Evolutionary conservation across 495 filamentous ascomycete species (phyloP), one percentile per base, ranked within the genome.

Genomic region (Parathielavia appendiculata): DNA sequence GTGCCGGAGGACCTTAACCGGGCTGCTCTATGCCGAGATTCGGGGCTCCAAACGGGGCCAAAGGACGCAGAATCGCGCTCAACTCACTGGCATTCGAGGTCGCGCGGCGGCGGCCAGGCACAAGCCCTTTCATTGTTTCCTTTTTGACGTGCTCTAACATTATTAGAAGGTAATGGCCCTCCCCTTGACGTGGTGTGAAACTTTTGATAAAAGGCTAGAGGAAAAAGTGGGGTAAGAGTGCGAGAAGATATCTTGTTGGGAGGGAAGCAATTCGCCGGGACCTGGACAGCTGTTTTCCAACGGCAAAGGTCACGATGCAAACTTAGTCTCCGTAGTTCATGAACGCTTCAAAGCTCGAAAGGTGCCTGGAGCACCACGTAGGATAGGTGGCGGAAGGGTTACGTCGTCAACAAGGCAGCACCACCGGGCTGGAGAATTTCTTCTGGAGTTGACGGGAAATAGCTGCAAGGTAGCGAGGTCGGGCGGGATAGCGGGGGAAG

Each of bases 11-110:
- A 65, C 50, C 58, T 62, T 60, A 32, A 62, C 62, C 36, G 62
- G 56, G 17, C 56, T 57, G 45, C 63, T 57, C 52, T 60, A 52
- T 61, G n/a, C 58, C 14, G 55, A 23, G 38, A 20, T 16, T 44
- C 19, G 22, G 20, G 54, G 61, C 64, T 65, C 56, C 64, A 66
- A 66, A 64, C 35, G 46, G 39, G 52, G 20, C 56, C 57, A 4
- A 44, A 51, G 32, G 34, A 22, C 56, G 38, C 38, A 40, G 51
- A 35, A 49, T 30, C 59, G 50, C 54, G 45, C 35, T 43, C 55
- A 40, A 70, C 71, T 67, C 66, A 73, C 71, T 73, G 52, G 71
- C 63, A 69, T 62, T 73, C 17, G 71, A 73, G 19, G 66, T 68
- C 45, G 71, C 65, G 59, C 71, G 52, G n/a, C 63, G 68, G 50